These are phyloP conservation scores for Aphanomyces euteiches DNA, from an alignment of 352 stramenopile genomes.

Conservation along the genomic window DNA sequence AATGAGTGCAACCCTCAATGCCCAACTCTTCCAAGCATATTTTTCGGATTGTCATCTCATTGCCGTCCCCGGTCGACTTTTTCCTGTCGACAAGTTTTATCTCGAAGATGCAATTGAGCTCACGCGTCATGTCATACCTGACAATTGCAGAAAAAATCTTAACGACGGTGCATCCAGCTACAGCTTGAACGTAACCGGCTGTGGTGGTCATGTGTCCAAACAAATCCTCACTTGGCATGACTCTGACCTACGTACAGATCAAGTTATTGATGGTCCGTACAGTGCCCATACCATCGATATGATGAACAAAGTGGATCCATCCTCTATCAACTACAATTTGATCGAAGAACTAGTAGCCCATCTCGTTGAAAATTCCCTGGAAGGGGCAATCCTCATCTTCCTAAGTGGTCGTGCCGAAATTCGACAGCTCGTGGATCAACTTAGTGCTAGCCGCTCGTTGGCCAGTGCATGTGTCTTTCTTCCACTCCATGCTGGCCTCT, in stretches of 20 bases:
- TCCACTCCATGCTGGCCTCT: constrained; percentile 92
- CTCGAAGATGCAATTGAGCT: constrained; percentile 92
- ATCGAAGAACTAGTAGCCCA: constrained; percentile 87
- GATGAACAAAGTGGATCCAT: constrained; percentile 82
- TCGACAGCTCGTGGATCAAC: constrained; percentile 66
- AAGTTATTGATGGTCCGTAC: constrained; percentile 58
- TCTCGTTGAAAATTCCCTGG: constrained; percentile 56
- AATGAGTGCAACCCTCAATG: constrained; percentile 97
- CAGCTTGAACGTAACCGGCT: constrained; percentile 2
- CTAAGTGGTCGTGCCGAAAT: constrained; percentile 95
- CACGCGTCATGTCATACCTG: constrained; percentile 82
- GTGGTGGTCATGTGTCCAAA: constrained; percentile 3
- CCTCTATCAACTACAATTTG: constrained; percentile 93
- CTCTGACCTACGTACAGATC: background rate
- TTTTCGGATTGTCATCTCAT: constrained; percentile 90
- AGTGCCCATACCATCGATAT: constrained; percentile 82
- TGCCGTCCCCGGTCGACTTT: constrained; percentile 91
- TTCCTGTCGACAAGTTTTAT: constrained; percentile 95
- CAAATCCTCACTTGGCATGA: constrained; percentile 23
- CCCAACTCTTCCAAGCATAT: constrained; percentile 93
- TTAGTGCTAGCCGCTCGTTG: constrained; percentile 56
- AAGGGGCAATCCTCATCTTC: constrained; percentile 93
- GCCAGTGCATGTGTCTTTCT: constrained; percentile 62
- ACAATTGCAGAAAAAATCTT: constrained; percentile 40
- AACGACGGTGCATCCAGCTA: background rate